Evolutionary conservation across 2,329 filamentous ascomycete genomes (phyloP).

Genomic region (Coniochaeta hoffmannii): DNA sequence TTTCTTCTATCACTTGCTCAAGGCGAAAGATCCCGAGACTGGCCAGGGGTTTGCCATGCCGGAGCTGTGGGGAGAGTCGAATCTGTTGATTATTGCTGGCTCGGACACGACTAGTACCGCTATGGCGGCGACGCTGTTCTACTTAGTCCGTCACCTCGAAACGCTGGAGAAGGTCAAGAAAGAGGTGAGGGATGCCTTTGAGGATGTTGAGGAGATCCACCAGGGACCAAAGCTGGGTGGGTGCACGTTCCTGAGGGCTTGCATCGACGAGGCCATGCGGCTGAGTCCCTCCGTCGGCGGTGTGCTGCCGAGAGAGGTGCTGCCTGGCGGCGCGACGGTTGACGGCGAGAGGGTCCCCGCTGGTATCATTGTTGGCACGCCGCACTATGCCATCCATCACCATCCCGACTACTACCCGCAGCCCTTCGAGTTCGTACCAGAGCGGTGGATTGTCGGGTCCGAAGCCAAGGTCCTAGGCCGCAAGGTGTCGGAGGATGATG

Average conservation of each 20-base stretch:
- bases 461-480: slow-evolving; percentile 16
- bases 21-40: slow-evolving; percentile 64
- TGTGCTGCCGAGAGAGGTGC: slow-evolving; percentile 51
- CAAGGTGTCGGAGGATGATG: slow-evolving; percentile 39
- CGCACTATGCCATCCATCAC: slow-evolving; percentile 63
- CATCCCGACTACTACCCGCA: slow-evolving; percentile 54
- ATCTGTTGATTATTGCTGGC: slow-evolving; percentile 64
- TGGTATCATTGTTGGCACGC: slow-evolving; percentile 56
- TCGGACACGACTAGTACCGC: slow-evolving; percentile 67
- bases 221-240: slow-evolving; percentile 40
- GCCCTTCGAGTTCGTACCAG: slow-evolving; percentile 52
- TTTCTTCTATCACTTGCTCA: slow-evolving; percentile 70
- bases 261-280: slow-evolving; percentile 59
- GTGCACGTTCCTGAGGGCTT: slow-evolving; percentile 54
- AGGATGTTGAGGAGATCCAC: slow-evolving; percentile 44
- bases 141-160: slow-evolving; percentile 45
- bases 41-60: slow-evolving; percentile 57
- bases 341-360: slow-evolving; percentile 47
- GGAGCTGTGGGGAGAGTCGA: slow-evolving; percentile 65
- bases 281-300: slow-evolving; percentile 54
- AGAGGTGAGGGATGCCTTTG: slow-evolving; percentile 47
- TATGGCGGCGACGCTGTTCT: slow-evolving; percentile 55
- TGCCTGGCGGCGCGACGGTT: slow-evolving; percentile 45
- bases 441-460: slow-evolving; percentile 55
- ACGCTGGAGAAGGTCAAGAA: slow-evolving; percentile 38